Conservation (phyloP, 371 early-diverging fungal species). For the Mortierella sp. region DNA sequence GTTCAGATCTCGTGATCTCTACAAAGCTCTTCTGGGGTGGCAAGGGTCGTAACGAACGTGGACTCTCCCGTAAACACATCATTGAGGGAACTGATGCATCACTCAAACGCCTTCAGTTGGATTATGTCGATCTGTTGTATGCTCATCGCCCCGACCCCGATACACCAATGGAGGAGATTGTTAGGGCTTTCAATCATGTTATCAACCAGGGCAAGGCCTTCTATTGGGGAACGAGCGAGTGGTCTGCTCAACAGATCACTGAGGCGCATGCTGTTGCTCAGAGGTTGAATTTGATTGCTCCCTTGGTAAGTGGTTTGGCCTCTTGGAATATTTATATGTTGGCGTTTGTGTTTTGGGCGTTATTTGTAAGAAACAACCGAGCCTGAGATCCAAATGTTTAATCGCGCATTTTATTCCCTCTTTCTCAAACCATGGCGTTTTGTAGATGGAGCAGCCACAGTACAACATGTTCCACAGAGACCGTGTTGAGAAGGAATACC, state of each 20-base stretch:
- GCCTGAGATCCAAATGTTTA: neutral
- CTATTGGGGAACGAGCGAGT: constrained; percentile 92
- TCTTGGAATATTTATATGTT: neutral
- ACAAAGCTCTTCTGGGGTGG: constrained; percentile 92
- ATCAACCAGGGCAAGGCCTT: constrained; percentile 89
- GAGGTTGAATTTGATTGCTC: constrained; percentile 76
- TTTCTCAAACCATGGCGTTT: neutral
- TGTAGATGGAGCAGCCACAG: constrained; percentile 82
- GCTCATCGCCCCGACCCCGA: constrained; percentile 86
- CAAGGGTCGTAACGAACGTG: constrained; percentile 86
- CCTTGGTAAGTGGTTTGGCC: constrained; percentile 61
- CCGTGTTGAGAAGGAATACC: constrained; percentile 84
- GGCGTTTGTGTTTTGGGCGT: neutral
- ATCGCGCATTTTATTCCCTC: constrained; percentile 11
- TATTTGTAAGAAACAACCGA: neutral
- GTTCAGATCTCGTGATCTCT: constrained; percentile 83
- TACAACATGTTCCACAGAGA: constrained; percentile 92
- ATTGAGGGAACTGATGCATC: constrained; percentile 87
- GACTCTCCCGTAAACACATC: constrained; percentile 89
- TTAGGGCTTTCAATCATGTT: constrained; percentile 89
- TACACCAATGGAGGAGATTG: constrained; percentile 88
- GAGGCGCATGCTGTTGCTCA: constrained; percentile 85
- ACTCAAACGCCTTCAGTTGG: constrained; percentile 80
- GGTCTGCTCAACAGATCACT: constrained; percentile 85
- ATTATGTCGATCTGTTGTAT: constrained; percentile 87